These are phyloP conservation scores for Geotrichum fermentans DNA, from an alignment of 1,139 yeast genomes.

Conservation along the genomic window DNA sequence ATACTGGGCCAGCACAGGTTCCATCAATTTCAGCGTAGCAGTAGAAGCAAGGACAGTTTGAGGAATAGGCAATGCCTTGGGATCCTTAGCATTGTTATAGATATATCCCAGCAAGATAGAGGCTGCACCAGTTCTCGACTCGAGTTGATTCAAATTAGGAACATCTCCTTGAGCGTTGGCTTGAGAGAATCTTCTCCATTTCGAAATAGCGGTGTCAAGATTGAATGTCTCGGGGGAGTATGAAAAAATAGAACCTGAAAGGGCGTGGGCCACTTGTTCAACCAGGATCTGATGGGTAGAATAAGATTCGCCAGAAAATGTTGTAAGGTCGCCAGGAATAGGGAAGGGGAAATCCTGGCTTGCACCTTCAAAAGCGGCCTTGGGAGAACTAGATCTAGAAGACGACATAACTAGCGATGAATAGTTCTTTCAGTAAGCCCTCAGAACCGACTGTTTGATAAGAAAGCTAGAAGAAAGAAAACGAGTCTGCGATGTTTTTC, in stretches of 20 bases:
- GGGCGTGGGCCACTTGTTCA: conserved; percentile 60
- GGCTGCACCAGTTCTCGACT: conserved; percentile 83
- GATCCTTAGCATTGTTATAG: conserved; percentile 30
- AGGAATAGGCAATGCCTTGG: conserved; percentile 25
- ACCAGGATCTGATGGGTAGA: conserved; percentile 59
- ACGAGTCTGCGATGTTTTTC: neutral
- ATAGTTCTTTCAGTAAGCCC: neutral
- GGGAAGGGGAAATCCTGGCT: conserved; percentile 24
- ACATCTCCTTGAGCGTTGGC: conserved; percentile 52
- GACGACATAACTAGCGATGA: conserved; percentile 7
- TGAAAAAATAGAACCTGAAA: conserved; percentile 62
- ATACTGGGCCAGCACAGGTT: conserved; percentile 47
- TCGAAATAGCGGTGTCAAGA: conserved; percentile 54
- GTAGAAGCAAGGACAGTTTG: conserved; percentile 58
- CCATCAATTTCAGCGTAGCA: conserved; percentile 63
- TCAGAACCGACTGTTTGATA: neutral
- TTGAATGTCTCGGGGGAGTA: conserved; percentile 61
- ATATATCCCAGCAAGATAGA: conserved; percentile 72
- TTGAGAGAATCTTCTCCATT: conserved; percentile 52
- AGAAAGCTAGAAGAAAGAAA: neutral
- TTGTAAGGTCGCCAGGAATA: conserved; percentile 26
- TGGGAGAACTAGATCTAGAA: conserved; percentile 13
- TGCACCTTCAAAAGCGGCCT: conserved; percentile 9
- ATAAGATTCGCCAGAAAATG: conserved; percentile 29
- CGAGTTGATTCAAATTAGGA: conserved; percentile 57